phyloP scores from a whole-genome alignment of 768 basidiomycete species.

The Mycena filopes region DNA sequence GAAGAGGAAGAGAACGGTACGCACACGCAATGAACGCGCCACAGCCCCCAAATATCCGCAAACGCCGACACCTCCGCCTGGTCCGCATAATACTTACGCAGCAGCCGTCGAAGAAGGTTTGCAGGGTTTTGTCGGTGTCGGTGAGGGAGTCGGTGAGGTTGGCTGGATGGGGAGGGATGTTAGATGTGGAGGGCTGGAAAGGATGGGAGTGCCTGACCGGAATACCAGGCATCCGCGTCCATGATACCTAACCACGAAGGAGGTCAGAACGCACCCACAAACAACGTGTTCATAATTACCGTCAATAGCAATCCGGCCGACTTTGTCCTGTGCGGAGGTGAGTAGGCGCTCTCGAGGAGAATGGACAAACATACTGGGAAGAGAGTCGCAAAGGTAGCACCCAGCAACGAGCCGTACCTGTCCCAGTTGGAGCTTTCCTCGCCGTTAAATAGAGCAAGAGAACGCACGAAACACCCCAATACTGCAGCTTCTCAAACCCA shows the following conservation, averaged over 20 bases:
- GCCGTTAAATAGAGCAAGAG: neutral
- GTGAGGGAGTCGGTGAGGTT: conserved; percentile 33
- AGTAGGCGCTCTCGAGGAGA: neutral
- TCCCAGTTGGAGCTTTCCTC: neutral
- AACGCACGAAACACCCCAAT: conserved; percentile 43
- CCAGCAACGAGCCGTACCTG: conserved; percentile 43
- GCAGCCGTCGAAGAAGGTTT: conserved; percentile 39
- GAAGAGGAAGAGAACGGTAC: conserved; percentile 10
- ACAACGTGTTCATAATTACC: conserved; percentile 25
- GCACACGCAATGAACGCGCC: conserved; percentile 22
- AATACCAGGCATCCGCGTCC: conserved; percentile 35
- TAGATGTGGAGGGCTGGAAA: neutral
- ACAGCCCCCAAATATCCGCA: conserved; percentile 30
- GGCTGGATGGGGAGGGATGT: conserved; percentile 8
- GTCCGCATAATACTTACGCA: conserved; percentile 20
- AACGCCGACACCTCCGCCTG: conserved; percentile 25
- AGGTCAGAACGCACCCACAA: neutral
- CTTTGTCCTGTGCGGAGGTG: conserved; percentile 37
- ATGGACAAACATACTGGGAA: conserved; percentile 41
- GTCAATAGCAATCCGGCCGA: conserved; percentile 47
- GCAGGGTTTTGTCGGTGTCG: conserved; percentile 38
- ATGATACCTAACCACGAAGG: conserved; percentile 10
- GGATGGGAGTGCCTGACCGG: conserved; percentile 30
- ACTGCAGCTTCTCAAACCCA: conserved; percentile 45
- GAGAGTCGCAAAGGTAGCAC: conserved; percentile 45